Evolutionary conservation across 192 early-diverging fungal species (phyloP).

Genomic region (Backusella sp.): DNA sequence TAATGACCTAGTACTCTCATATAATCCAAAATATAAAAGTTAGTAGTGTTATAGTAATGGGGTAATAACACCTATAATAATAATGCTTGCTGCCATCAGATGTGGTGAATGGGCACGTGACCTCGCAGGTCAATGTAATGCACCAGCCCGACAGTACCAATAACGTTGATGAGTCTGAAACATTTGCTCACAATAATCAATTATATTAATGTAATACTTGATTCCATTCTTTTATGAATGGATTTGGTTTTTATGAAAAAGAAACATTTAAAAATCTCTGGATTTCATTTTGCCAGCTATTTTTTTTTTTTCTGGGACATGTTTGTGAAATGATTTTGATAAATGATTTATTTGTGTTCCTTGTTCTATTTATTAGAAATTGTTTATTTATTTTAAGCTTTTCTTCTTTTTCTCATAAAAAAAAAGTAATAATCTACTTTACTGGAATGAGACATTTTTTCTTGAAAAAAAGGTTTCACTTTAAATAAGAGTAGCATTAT

Average conservation of each 20-base stretch:
- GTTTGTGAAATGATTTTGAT: no score
- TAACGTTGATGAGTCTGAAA: background rate
- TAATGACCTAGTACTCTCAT: no score
- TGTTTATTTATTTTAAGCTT: background rate
- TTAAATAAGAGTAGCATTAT: conserved; percentile 4
- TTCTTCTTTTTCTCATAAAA: background rate
- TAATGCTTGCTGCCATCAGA: no score
- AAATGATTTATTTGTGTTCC: background rate
- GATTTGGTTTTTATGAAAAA: background rate
- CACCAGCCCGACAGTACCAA: background rate
- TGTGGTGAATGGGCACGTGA: no score
- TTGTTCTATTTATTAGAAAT: background rate
- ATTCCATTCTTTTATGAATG: background rate
- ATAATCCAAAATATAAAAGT: no score
- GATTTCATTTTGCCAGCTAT: background rate
- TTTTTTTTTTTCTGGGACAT: background rate
- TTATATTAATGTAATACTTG: conserved; percentile 4
- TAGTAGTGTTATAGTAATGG: no score
- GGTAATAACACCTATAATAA: no score
- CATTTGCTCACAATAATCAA: background rate
- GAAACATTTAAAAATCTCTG: background rate
- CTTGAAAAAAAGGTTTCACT: background rate
- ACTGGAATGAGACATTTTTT: background rate
- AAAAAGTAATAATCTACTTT: background rate
- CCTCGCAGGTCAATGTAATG: no score